Base-by-base conservation (phyloP, 192 early-diverging fungal species). In the Backusella tarrabulga region DNA sequence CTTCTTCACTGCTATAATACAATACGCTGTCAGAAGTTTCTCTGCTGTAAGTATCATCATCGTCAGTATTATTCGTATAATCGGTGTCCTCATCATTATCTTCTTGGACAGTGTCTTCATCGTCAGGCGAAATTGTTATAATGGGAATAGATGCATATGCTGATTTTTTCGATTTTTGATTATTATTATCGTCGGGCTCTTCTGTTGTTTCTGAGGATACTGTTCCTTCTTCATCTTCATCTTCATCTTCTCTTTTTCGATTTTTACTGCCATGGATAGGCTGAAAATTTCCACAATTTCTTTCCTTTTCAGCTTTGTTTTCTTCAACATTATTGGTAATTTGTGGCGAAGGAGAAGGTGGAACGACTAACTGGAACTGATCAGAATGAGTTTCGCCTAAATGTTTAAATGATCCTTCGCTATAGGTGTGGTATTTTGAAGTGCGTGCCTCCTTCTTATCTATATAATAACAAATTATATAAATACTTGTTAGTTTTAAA, bases 401-500 rank as follows among this genome's bases (percentile, higher is more conserved):
- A 23, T 23, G 1, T 23, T 35, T 35, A 23, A 40, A 70, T 0
- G 68, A 70, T 1, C 38, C 35, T 40, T 38, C 68, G 21, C 38
- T 70, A 23, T 70, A 70, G 21, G 68, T 70, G 35, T 70, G 68
- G 29, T 70, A 70, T 14, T 38, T 77, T 29, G 56, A 63, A 9
- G 56, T 29, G 26, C 12, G 26, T 29, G 12, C 12, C 26, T 63
- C 23, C 29, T 50, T 44, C 42, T n/a, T 29, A 50, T 32, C 67
- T 68, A 32, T 34, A 44, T 3, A 29, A 63, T 26, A 63, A 5
- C 9, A 72, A 72, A 34, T 29, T 14, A 9, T 19, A 41, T 72
- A 41, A 34, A 17, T 72, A 29, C 17, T 23, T 17, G 26, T 11
- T 42, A 72, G 41, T 44, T 26, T 32, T 23, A 26, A 40, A 26